Base-by-base conservation (phyloP, 805 yeast genomes). In the Vanderwaltozyma polyspora region DNA sequence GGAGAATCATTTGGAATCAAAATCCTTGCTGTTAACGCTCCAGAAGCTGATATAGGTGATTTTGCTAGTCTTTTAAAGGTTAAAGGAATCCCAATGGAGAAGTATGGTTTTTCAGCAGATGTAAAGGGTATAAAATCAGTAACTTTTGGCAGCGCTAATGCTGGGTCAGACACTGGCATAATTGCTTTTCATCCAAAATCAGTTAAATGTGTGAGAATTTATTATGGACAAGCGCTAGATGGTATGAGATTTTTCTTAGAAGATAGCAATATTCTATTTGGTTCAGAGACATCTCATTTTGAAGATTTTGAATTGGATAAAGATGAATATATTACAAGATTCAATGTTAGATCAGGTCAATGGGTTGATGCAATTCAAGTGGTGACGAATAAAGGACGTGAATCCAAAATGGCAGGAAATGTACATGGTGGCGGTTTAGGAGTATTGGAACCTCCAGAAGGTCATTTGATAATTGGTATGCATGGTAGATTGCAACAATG, bases 301-400 rank as follows among this genome's bases (percentile, higher is more conserved):
- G 48, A 75, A 0, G 86, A 79, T 39, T 70, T 79, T 40, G 53
- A 51, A 2, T 47, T 85, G 11, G 60, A 61, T 2, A 55, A 53
- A 0, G 82, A 74, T 31, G 95, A 89, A 51, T 40, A 43, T 9
- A 61, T 89, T 6, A 53, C 64, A 3, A 79, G 78, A 17, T 62
- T 87, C 35, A 64, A 68, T 28, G 60, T 85, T 31, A 66, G 94
- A 42, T 65, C 75, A 28, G 97, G 97, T 9, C 75, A 67, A 2
- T 89, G 97, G 96, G 64, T 91, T 4, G 97, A 91, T 63, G 95
- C 80, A 1, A 62, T 84, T 17, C 91, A 82, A 51, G 61, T 91
- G 23, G 65, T 75, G 15, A 81, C 94, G 2, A 63, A 61, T 37
- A 51, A 52, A 4, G 79, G 79, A 2, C 63, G 76, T 40, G 47